phyloP scores from a whole-genome alignment of 1,284 basidiomycete species.

The Amylostereum chailletii region DNA sequence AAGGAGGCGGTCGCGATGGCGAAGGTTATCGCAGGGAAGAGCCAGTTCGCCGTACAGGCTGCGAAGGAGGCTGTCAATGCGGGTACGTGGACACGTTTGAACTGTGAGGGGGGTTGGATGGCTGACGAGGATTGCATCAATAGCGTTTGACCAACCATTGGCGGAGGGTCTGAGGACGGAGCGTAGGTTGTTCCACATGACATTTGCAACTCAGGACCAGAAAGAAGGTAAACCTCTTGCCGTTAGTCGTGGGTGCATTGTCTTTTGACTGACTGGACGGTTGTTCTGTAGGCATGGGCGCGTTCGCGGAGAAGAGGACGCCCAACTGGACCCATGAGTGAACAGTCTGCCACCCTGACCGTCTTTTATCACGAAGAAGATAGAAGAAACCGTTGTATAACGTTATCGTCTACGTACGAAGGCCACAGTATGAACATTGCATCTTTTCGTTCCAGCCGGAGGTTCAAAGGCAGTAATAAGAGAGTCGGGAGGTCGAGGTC shows the following conservation, averaged over 20 bases:
- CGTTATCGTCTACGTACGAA: too few species aligned
- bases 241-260: background rate
- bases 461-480: too few species aligned
- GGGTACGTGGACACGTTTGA: slow-evolving; percentile 36
- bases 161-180: slow-evolving; percentile 84
- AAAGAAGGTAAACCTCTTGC: slow-evolving; percentile 71
- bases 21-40: slow-evolving; percentile 76
- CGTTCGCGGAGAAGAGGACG: slow-evolving; percentile 97
- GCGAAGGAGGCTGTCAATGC: slow-evolving; percentile 95
- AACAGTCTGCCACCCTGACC: slow-evolving; percentile 1
- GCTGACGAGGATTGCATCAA: background rate
- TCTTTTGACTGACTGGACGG: slow-evolving; percentile 1
- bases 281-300: slow-evolving; percentile 67
- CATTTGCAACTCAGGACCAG: slow-evolving; percentile 95
- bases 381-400: too few species aligned
- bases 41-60: slow-evolving; percentile 80
- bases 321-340: slow-evolving; percentile 68
- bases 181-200: slow-evolving; percentile 83
- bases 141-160: slow-evolving; percentile 79
- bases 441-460: too few species aligned
- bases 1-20: slow-evolving; percentile 86
- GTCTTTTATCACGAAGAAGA: background rate
- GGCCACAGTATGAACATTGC: too few species aligned
- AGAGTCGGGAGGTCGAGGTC: too few species aligned
- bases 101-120: background rate